Percentiles rank a stretch among this genome's conserved stretches.
Conservation (phyloP, 176 grass and related monocot genomes). For the Puccinellia tenuiflora region DNA sequence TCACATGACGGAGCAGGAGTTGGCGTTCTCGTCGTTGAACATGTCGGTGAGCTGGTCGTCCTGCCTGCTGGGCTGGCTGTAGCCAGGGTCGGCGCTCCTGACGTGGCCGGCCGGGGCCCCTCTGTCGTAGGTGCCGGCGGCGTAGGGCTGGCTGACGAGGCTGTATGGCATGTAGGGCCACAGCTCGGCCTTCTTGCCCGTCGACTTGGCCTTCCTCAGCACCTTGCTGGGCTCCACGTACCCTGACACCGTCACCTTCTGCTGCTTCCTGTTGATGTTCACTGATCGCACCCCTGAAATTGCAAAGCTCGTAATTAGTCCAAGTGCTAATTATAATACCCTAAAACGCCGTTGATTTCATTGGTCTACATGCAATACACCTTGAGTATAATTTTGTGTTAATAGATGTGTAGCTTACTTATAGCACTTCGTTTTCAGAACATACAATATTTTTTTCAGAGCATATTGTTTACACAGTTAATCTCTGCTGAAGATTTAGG, state of each 20-base stretch:
- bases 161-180: slow-evolving; percentile 64
- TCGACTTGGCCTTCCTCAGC: slow-evolving; percentile 44
- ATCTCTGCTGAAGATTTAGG: neutral
- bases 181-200: slow-evolving; percentile 61
- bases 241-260: slow-evolving; percentile 53
- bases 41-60: slow-evolving; percentile 49
- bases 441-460: neutral
- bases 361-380: too few species aligned
- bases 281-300: slow-evolving; percentile 56
- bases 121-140: slow-evolving; percentile 46
- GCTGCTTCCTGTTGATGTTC: slow-evolving; percentile 53
- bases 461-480: neutral
- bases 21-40: slow-evolving; percentile 60
- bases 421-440: neutral
- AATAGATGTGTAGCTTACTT: too few species aligned
- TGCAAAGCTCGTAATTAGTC: neutral
- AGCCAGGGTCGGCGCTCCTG: slow-evolving; percentile 33
- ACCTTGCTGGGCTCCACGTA: slow-evolving; percentile 52
- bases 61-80: slow-evolving; percentile 13
- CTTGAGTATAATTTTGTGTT: too few species aligned
- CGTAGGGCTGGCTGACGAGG: slow-evolving; percentile 44
- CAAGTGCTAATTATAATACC: neutral
- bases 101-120: slow-evolving; percentile 52
- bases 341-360: neutral
- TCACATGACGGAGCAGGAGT: slow-evolving; percentile 56